Evolutionary conservation across 2,329 filamentous ascomycete genomes (phyloP).

Genomic region (Diaporthe destruens): DNA sequence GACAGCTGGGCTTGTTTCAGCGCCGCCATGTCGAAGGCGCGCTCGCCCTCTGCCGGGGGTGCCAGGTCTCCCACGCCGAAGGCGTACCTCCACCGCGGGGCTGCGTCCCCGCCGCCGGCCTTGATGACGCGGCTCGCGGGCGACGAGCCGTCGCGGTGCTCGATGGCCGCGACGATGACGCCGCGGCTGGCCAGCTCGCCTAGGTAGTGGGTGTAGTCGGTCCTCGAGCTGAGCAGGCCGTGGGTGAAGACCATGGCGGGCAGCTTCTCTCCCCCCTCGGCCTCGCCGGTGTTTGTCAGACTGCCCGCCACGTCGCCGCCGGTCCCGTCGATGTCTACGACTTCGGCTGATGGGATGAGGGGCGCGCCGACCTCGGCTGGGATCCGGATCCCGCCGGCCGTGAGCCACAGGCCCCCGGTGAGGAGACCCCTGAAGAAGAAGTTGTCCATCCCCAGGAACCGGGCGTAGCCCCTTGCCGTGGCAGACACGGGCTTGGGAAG

Average conservation of each 20-base stretch:
- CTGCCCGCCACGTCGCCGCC: not conserved
- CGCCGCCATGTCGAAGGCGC: slow-evolving; percentile 44
- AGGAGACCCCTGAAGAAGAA: slow-evolving; percentile 30
- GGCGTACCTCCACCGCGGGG: slow-evolving; percentile 32
- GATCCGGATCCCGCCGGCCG: slow-evolving; percentile 32
- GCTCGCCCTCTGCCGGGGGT: slow-evolving; percentile 53
- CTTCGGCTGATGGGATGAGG: slow-evolving; percentile 20
- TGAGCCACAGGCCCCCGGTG: slow-evolving; percentile 34
- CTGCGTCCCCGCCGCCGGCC: slow-evolving; percentile 45
- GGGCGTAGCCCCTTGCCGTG: slow-evolving; percentile 38
- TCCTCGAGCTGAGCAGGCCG: slow-evolving; percentile 63
- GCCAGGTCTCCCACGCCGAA: slow-evolving; percentile 34
- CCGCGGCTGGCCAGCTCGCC: slow-evolving; percentile 64
- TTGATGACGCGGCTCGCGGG: slow-evolving; percentile 58
- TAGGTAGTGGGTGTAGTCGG: slow-evolving; percentile 65
- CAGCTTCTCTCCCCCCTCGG: slow-evolving; percentile 45
- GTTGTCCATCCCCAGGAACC: slow-evolving; percentile 38
- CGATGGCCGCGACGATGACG: slow-evolving; percentile 62
- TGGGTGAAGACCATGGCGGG: slow-evolving; percentile 66
- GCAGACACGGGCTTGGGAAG: slow-evolving; percentile 37
- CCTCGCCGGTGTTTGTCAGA: slow-evolving; percentile 26
- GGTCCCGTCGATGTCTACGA: not conserved
- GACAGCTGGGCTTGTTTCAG: slow-evolving; percentile 62
- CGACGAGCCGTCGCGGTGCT: slow-evolving; percentile 65
- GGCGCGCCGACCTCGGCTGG: slow-evolving; percentile 38